Percentiles rank a stretch among this genome's conserved stretches.
Conservation (phyloP, 768 basidiomycete species). For the Boletus speciosus region DNA sequence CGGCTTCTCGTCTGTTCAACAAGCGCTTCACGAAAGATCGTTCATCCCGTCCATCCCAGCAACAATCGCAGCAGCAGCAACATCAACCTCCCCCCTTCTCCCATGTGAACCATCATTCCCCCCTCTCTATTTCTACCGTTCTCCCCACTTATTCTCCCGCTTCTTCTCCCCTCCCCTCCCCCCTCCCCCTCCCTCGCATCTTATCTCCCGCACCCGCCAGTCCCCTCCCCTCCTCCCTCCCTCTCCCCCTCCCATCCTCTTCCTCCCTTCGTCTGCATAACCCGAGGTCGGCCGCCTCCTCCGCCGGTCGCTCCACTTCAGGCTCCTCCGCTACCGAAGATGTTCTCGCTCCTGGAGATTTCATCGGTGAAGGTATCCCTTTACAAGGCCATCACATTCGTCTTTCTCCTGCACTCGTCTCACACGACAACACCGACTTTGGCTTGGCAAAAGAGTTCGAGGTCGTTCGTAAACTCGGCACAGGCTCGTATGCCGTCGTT, state of each 20-base stretch:
- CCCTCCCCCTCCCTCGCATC: conserved; percentile 31
- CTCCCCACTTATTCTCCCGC: conserved; percentile 12
- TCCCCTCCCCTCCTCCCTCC: conserved; percentile 31
- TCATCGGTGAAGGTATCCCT: conserved; percentile 62
- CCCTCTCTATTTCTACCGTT: conserved; percentile 3
- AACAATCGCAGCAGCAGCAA: conserved; percentile 12
- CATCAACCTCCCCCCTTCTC: not conserved
- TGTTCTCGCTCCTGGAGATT: conserved; percentile 68
- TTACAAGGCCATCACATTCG: conserved; percentile 67
- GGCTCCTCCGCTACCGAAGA: conserved; percentile 38
- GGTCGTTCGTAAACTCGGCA: conserved; percentile 82
- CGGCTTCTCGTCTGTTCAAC: conserved; percentile 31
- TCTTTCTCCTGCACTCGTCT: conserved; percentile 43
- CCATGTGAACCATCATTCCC: conserved; percentile 16
- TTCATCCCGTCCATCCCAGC: conserved; percentile 15
- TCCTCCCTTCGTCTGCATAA: conserved; percentile 34
- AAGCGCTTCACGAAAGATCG: conserved; percentile 35
- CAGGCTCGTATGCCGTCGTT: conserved; percentile 91
- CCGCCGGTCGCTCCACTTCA: conserved; percentile 28
- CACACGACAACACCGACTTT: conserved; percentile 33
- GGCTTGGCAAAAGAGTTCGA: conserved; percentile 68
- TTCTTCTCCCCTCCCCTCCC: conserved; percentile 17
- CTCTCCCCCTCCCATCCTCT: conserved; percentile 33
- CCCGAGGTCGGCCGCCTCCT: conserved; percentile 34
- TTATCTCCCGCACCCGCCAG: conserved; percentile 25